phyloP scores from a whole-genome alignment of 1,284 basidiomycete species.

The Pseudozyma hubeiensis region DNA sequence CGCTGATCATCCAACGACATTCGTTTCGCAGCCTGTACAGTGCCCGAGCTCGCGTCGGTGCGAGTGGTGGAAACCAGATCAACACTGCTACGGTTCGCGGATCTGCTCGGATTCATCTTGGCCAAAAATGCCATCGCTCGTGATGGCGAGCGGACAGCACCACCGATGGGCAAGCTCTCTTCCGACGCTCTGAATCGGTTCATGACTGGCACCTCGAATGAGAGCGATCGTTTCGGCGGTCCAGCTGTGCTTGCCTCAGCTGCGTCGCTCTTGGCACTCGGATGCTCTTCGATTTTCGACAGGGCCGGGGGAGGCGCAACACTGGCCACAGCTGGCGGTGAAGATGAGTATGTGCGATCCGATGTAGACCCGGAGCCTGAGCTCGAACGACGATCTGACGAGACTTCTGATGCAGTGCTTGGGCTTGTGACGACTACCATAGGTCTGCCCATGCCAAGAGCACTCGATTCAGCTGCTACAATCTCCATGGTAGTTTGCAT shows the following conservation, averaged over 20 bases:
- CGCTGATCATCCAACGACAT: constrained; percentile 19
- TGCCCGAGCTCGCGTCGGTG: neutral
- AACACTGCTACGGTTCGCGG: constrained; percentile 31
- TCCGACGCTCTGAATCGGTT: constrained; percentile 16
- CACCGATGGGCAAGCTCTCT: constrained; percentile 3
- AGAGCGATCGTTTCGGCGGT: constrained; percentile 21
- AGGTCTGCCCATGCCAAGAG: constrained; percentile 37
- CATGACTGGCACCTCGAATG: constrained; percentile 33
- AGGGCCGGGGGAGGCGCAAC: constrained; percentile 19
- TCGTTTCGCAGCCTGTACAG: constrained; percentile 7
- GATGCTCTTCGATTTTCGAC: constrained; percentile 37
- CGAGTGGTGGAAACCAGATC: constrained; percentile 12
- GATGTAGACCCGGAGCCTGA: constrained; percentile 31
- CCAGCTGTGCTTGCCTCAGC: neutral
- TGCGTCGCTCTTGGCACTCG: constrained; percentile 1
- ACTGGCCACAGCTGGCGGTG: constrained; percentile 27
- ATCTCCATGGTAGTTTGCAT: constrained; percentile 41
- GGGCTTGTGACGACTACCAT: constrained; percentile 51
- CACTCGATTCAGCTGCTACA: constrained; percentile 15
- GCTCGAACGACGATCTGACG: constrained; percentile 38
- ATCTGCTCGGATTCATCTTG: constrained; percentile 27
- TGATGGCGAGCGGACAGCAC: constrained; percentile 24
- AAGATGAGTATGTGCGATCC: constrained; percentile 16
- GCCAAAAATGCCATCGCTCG: constrained; percentile 33
- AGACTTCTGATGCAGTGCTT: constrained; percentile 41